Evolutionary conservation across 225 moss, liverwort and hornwort genomes (phyloP), one percentile per base, ranked within the genome.

Genomic region (Takakia lepidozioides): DNA sequence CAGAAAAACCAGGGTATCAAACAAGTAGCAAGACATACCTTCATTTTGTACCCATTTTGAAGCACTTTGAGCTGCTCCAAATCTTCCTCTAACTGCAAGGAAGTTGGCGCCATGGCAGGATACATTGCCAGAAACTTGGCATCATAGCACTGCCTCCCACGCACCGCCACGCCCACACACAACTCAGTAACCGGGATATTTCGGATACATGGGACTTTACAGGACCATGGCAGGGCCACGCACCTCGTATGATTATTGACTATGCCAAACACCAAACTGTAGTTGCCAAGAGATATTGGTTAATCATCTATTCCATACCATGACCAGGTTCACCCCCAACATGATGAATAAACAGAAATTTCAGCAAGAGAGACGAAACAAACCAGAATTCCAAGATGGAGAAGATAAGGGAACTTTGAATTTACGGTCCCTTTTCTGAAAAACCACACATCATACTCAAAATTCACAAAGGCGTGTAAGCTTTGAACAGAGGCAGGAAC

Each of bases 31-130:
- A 11, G 10, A 21, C 24, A 40, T 23, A 89, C 95, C 87, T 91
- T 98, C 43, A 98, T 54, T 72, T 79, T 98, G 65, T 75, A 83
- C 45, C 98, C 91, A 57, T 98, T 72, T 61, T 98, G 91, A 18
- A 98, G 87, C 27, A 81, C 81, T 74, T 98, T 98, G 59, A 98
- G 75, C 72, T 98, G 98, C 68, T 98, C 98, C 45, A 98, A 65
- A 56, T 98, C 91, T 65, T 98, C 98, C 63, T 87, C 83, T 61
- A 85, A 40, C 57, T 98, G 98, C 48, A 98, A 58, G 2, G 83
- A 80, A 60, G 98, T 83, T 5, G 85, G 28, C 55, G 69, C 61
- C 83, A 98, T 74, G 49, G 58, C 64, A 13, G 85, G 62, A 49
- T 91, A 98, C 22, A 76, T 41, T 51, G 77, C 71, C 63, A 98